Evolutionary conservation across 352 stramenopile genomes (phyloP).

Genomic region (Phytophthora kernoviae): DNA sequence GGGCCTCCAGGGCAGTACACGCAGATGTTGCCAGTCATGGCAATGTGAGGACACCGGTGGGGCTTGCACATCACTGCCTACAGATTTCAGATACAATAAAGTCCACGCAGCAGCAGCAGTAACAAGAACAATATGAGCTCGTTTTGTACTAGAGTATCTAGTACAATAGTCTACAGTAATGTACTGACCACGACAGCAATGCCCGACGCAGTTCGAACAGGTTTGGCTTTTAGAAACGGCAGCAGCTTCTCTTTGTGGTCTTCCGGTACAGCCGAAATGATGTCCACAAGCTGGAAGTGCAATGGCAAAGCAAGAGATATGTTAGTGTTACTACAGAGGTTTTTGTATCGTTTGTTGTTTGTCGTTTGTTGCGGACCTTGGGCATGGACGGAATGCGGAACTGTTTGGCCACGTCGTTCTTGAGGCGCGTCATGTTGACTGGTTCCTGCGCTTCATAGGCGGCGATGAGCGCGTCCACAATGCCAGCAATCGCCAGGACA

Average conservation of each 20-base stretch:
- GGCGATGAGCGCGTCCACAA: constrained; percentile 92
- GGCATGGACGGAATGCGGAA: constrained; percentile 93
- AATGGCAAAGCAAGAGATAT: background rate
- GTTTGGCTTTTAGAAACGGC: constrained; percentile 95
- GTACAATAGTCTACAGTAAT: background rate
- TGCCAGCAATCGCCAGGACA: constrained; percentile 86
- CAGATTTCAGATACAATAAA: no score
- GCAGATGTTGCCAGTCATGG: constrained; percentile 97
- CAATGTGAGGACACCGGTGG: constrained; percentile 97
- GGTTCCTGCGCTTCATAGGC: constrained; percentile 90
- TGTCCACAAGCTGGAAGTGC: constrained; percentile 88
- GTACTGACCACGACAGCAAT: constrained; percentile 92
- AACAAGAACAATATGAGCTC: background rate
- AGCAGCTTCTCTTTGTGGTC: constrained; percentile 92
- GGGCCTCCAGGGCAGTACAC: constrained; percentile 96
- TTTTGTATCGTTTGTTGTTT: background rate
- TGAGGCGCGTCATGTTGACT: constrained; percentile 95
- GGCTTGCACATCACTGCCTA: constrained; percentile 97
- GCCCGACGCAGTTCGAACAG: constrained; percentile 94
- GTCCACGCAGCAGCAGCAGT: background rate
- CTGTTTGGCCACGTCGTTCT: constrained; percentile 90
- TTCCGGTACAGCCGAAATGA: constrained; percentile 94
- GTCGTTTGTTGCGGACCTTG: constrained; percentile 39
- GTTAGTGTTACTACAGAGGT: background rate
- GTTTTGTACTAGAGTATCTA: background rate